Conservation (phyloP, 495 filamentous ascomycete species). For the Aspergillus egyptiacus region DNA sequence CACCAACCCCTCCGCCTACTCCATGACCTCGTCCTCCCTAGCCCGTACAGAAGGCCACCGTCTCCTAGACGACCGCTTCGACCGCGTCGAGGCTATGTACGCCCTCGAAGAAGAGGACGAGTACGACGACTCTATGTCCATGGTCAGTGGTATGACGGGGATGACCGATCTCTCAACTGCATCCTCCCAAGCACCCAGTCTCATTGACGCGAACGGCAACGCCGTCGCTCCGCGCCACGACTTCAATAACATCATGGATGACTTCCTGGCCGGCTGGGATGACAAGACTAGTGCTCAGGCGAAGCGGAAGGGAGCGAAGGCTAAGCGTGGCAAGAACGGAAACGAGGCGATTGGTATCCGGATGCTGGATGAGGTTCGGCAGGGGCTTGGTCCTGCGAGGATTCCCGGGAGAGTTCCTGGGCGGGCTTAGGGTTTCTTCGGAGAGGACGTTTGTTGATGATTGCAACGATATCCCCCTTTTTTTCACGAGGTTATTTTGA, state of each 20-base stretch:
- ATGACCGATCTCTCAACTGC: slow-evolving; percentile 45
- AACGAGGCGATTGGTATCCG: slow-evolving; percentile 73
- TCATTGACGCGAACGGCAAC: slow-evolving; percentile 34
- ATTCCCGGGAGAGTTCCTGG: slow-evolving; percentile 29
- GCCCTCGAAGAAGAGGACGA: slow-evolving; percentile 66
- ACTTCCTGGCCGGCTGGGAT: slow-evolving; percentile 69
- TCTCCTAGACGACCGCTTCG: slow-evolving; percentile 83
- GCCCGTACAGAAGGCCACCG: slow-evolving; percentile 83
- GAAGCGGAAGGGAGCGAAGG: slow-evolving; percentile 50
- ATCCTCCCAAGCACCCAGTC: slow-evolving; percentile 42
- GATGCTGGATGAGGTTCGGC: slow-evolving; percentile 86
- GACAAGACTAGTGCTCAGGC: slow-evolving; percentile 62
- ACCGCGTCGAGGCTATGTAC: slow-evolving; percentile 81
- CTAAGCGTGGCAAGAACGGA: slow-evolving; percentile 72
- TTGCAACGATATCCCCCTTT: slow-evolving; percentile 19
- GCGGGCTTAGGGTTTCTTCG: slow-evolving; percentile 13
- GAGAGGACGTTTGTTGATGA: slow-evolving; percentile 5
- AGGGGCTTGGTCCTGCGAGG: slow-evolving; percentile 68
- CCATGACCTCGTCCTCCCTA: slow-evolving; percentile 92
- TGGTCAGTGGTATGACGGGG: slow-evolving; percentile 49
- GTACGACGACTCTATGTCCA: slow-evolving; percentile 48
- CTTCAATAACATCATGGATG: slow-evolving; percentile 87
- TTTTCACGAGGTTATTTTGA: slow-evolving; percentile 3
- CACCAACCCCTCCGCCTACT: slow-evolving; percentile 84
- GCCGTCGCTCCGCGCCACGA: slow-evolving; percentile 55